Evolutionary conservation across 768 basidiomycete genomes (phyloP), one percentile per base, ranked within the genome.

Genomic region (Tricholoma matsutake): DNA sequence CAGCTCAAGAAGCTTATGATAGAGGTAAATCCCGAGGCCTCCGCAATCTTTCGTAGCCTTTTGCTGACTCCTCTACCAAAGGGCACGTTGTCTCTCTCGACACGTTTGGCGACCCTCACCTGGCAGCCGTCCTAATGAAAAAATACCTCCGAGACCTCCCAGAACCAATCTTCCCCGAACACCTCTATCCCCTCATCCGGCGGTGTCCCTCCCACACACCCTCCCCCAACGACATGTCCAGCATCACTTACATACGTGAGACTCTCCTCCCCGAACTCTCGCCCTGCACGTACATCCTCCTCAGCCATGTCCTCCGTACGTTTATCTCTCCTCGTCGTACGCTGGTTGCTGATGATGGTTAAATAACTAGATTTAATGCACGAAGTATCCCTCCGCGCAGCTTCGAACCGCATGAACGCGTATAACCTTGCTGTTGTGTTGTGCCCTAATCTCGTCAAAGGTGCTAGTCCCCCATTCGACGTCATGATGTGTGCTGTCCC

Each of bases 81-180:
- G 89, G 90, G 11, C 84, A 92, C 63, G 86, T 93, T 1, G 88
- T 95, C 9, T 91, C 89, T 1, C 74, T 95, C 45, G 76, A 84
- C n/a, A 86, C 80, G 1, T 94, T 91, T 67, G 81, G 79, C 0
- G 92, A 94, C 66, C 87, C 91, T 6, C 82, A 91, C 71, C 80
- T 95, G 1, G 90, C 91, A 3, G 91, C 93, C 8, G 93, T 94
- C 1, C 78, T 95, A 35, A 75, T 95, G 58, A 94, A 95, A 77
- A 93, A 92, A 69, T 94, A 89, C 69, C 74, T 95, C 25, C 83
- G 91, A 37, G 91, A 93, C 71, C 77, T 95, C 1, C 91, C 91
- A 1, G 81, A 84, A 55, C 89, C 93, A 3, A 74, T 91, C n/a
- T 91, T 95, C 64, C 83, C 88, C 0, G 91, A 92, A 72, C 71